phyloP scores from a whole-genome alignment of 257 asterid genomes.

The Jacaranda copaia region DNA sequence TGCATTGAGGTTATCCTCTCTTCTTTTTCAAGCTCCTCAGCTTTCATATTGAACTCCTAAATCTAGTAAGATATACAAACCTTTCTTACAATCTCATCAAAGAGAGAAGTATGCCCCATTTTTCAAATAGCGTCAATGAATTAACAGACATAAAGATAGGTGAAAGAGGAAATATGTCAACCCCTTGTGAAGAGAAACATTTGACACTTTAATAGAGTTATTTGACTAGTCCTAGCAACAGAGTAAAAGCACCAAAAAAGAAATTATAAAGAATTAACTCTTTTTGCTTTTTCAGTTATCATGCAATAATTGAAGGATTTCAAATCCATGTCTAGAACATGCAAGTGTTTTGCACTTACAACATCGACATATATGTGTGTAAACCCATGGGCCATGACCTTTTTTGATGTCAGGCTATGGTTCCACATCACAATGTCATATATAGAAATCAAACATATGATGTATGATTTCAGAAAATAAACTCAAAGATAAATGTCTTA shows the following conservation, averaged over 20 bases:
- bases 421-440: slow-evolving; percentile 1
- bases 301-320: slow-evolving; percentile 27
- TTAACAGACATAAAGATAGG: slow-evolving; percentile 27
- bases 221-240: slow-evolving; percentile 22
- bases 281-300: neutral
- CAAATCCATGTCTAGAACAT: slow-evolving; percentile 16
- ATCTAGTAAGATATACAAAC: slow-evolving; percentile 51
- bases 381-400: neutral
- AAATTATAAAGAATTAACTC: neutral
- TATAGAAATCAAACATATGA: neutral
- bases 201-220: slow-evolving; percentile 14
- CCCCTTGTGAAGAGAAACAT: slow-evolving; percentile 7
- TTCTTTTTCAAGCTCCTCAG: slow-evolving; percentile 63
- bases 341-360: neutral
- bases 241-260: slow-evolving; percentile 11
- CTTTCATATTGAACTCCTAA: slow-evolving; percentile 76
- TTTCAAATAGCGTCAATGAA: slow-evolving; percentile 10
- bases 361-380: neutral
- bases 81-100: slow-evolving; percentile 21
- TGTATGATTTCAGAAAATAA: neutral
- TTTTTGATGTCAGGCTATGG: neutral
- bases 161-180: neutral
- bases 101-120: slow-evolving; percentile 24
- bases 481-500: neutral
- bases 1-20: slow-evolving; percentile 30